phyloP scores from a whole-genome alignment of 2,329 filamentous ascomycete genomes.

The Tolypocladium sp. region DNA sequence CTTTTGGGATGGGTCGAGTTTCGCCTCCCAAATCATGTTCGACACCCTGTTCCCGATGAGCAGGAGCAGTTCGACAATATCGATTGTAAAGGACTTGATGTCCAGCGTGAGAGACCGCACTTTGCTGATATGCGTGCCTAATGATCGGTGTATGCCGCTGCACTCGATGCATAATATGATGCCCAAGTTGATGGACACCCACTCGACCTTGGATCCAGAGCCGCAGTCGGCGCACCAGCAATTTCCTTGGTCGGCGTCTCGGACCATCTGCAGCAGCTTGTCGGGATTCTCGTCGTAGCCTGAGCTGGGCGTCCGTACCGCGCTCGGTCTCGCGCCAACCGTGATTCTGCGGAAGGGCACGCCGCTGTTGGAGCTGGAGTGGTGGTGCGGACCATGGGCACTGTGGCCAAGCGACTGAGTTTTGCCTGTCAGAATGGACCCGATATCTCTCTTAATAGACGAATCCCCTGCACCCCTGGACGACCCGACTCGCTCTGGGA shows the following conservation, averaged over 20 bases:
- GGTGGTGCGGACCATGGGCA: slow-evolving; percentile 39
- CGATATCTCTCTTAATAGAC: slow-evolving; percentile 73
- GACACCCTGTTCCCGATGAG: slow-evolving; percentile 89
- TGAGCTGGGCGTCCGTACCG: slow-evolving; percentile 58
- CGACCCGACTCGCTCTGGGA: slow-evolving; percentile 39
- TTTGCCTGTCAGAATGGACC: slow-evolving; percentile 87
- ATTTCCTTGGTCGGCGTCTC: slow-evolving; percentile 87
- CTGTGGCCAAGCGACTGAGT: slow-evolving; percentile 59
- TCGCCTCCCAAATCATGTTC: slow-evolving; percentile 95
- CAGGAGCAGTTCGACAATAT: slow-evolving; percentile 89
- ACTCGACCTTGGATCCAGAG: slow-evolving; percentile 86
- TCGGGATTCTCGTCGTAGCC: slow-evolving; percentile 75
- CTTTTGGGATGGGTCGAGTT: slow-evolving; percentile 64
- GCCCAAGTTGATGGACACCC: slow-evolving; percentile 96
- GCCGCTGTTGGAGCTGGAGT: slow-evolving; percentile 33
- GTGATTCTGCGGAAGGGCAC: slow-evolving; percentile 78
- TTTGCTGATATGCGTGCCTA: slow-evolving; percentile 97
- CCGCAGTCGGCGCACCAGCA: slow-evolving; percentile 91
- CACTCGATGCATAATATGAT: slow-evolving; percentile 97
- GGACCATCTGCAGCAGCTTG: slow-evolving; percentile 75
- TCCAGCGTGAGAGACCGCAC: slow-evolving; percentile 91
- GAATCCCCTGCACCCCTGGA: slow-evolving; percentile 33
- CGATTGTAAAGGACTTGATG: slow-evolving; percentile 90
- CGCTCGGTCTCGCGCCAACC: slow-evolving; percentile 76
- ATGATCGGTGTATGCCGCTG: slow-evolving; percentile 90